Base-by-base conservation (phyloP, 2,329 filamentous ascomycete species). In the Fusarium euwallaceae region DNA sequence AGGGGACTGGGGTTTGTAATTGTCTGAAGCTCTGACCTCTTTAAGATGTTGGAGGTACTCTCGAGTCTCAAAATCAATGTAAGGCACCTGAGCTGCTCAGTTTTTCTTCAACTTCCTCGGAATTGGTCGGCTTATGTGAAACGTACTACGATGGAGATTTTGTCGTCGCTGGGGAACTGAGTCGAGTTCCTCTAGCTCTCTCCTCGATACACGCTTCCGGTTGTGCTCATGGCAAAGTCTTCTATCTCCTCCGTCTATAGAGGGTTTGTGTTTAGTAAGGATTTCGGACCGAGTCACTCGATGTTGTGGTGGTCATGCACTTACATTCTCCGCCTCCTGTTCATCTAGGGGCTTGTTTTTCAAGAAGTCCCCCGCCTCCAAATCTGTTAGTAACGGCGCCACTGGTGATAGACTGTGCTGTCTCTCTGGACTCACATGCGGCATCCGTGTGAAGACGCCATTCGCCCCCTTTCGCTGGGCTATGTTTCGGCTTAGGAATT, bases 11-110 rank as follows among this genome's bases (percentile, higher is more conserved):
- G 45, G 45, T 3, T 43, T 36, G 41, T 37, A n/a, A 34, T 16
- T 11, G 45, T 39, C 22, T 39, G n/a, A 43, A n/a, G 37, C 3
- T 32, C 45, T 3, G 20, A 20, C 20, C 39, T 17, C 6, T 20
- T 16, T 10, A 24, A 36, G 17, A 34, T 51, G 63, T 11, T 60
- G 9, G 24, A 65, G 53, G 53, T 65, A 65, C 27, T 65, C 32
- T n/a, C 24, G 34, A 7, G 63, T 65, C 29, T 65, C 63, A 24
- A 65, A 65, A 27, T 65, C 63, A 11, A 65, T 60, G 20, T 65
- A 65, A 7, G 63, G 63, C 14, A 37, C 53, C 63, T 55, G 51
- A 14, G 24, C 14, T 55, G 51, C 1, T 51, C 32, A 51, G 45
- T 10, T 16, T 51, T 27, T 51, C 7, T 27, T 27, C 45, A 17